phyloP scores from a whole-genome alignment of 2,329 filamentous ascomycete species.

The Aspergillus pseudoglaucus region DNA sequence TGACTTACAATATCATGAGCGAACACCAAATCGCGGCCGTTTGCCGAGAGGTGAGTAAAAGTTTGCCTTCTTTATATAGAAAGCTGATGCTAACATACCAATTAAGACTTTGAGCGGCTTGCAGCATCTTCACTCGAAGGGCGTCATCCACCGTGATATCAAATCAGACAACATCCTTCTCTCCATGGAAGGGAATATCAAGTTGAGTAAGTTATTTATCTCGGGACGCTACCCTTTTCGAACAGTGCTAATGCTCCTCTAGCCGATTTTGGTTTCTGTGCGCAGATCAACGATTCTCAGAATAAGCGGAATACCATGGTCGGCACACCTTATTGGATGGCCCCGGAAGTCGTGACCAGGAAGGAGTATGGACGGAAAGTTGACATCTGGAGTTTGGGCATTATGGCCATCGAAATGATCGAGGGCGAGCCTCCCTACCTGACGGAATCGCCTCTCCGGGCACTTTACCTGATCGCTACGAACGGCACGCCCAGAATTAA shows the following conservation, averaged over 20 bases:
- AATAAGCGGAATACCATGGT: conserved; percentile 99
- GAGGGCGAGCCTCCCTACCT: conserved; percentile 96
- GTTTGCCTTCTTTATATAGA: not conserved
- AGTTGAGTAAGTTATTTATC: conserved; percentile 66
- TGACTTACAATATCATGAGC: conserved; percentile 98
- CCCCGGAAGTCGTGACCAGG: conserved; percentile 90
- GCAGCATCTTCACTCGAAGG: conserved; percentile 94
- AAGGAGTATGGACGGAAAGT: conserved; percentile 99
- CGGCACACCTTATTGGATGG: conserved; percentile 99
- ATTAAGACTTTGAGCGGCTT: conserved; percentile 71
- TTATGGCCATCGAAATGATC: conserved; percentile 99
- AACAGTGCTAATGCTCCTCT: conserved; percentile 16
- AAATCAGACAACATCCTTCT: conserved; percentile 98
- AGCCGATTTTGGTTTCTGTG: conserved; percentile 98
- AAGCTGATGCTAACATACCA: conserved; percentile 11
- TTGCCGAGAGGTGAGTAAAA: conserved; percentile 63
- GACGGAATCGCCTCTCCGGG: conserved; percentile 86
- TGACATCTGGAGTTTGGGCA: conserved; percentile 96
- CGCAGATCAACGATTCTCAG: conserved; percentile 93
- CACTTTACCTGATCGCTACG: conserved; percentile 92
- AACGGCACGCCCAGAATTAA: conserved; percentile 95
- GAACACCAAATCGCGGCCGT: conserved; percentile 96
- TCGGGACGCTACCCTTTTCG: not conserved
- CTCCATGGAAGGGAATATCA: conserved; percentile 91
- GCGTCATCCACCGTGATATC: conserved; percentile 96